A percentile compares a stretch with the other conserved stretches of the same genome.
phyloP scores from a whole-genome alignment of 768 basidiomycete genomes.

The Mycena polygramma region DNA sequence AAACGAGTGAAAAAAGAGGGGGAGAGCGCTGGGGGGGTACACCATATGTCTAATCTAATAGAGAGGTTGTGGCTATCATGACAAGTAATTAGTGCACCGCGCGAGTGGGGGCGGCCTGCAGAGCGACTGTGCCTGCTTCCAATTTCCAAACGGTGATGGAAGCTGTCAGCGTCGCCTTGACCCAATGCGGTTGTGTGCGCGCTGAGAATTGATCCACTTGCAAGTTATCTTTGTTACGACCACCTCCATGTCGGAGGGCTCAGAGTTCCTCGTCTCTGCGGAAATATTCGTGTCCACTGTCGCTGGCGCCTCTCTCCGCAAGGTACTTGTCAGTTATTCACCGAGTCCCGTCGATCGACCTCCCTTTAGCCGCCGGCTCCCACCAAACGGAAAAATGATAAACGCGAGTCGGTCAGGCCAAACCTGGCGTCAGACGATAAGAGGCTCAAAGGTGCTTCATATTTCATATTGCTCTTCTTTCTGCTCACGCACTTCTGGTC shows the following conservation, averaged over 20 bases:
- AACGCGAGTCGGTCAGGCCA: slow-evolving; percentile 60
- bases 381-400: slow-evolving; percentile 66
- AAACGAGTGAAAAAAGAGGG: slow-evolving; percentile 16
- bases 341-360: slow-evolving; percentile 25
- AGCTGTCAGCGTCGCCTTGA: no score
- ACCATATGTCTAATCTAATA: slow-evolving; percentile 27
- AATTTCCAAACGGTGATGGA: no score
- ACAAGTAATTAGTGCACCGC: slow-evolving; percentile 9
- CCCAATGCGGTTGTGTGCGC: slow-evolving; percentile 1
- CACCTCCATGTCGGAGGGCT: slow-evolving; percentile 27
- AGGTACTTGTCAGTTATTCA: slow-evolving; percentile 54
- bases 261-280: slow-evolving; percentile 71
- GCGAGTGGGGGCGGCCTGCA: no score
- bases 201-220: slow-evolving; percentile 1
- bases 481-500: slow-evolving; percentile 22
- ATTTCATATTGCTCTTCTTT: neutral
- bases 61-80: slow-evolving; percentile 7
- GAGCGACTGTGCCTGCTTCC: no score
- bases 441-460: slow-evolving; percentile 71
- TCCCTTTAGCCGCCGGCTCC: slow-evolving; percentile 54
- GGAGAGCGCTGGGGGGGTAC: neutral
- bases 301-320: slow-evolving; percentile 65
- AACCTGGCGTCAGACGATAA: slow-evolving; percentile 56
- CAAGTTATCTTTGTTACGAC: neutral
- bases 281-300: slow-evolving; percentile 73